Conservation (phyloP, 164 flowering plant genomes). For the Vitis amurensis region DNA sequence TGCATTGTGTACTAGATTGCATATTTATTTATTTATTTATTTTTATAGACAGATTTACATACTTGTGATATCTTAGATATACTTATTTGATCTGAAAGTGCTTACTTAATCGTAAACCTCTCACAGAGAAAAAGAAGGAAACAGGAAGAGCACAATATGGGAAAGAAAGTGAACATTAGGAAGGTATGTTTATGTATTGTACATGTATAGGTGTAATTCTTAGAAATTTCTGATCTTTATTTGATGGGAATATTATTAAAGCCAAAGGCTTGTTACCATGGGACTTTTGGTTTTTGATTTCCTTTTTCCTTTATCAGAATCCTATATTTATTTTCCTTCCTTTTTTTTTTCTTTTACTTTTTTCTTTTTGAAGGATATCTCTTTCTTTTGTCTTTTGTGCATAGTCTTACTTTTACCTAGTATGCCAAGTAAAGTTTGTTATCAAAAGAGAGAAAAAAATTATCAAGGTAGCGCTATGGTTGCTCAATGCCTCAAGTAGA, state of each 20-base stretch:
- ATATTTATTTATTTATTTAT: neutral
- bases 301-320: no score
- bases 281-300: no score
- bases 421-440: no score
- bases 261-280: neutral
- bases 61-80: no score
- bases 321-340: no score
- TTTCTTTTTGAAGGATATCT: no score
- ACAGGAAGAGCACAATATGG: slow-evolving; percentile 56
- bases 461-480: no score
- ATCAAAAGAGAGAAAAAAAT: no score
- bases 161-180: slow-evolving; percentile 59
- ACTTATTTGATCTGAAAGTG: neutral
- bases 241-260: neutral
- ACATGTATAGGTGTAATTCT: neutral
- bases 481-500: no score
- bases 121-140: slow-evolving; percentile 82
- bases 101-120: neutral
- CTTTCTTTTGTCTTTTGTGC: no score
- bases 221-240: neutral
- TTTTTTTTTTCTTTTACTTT: no score
- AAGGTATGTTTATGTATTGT: slow-evolving; percentile 51
- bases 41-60: neutral
- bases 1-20: neutral
- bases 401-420: no score